Conservation (phyloP, 352 stramenopile genomes). For the Blastocystis hominis region DNA sequence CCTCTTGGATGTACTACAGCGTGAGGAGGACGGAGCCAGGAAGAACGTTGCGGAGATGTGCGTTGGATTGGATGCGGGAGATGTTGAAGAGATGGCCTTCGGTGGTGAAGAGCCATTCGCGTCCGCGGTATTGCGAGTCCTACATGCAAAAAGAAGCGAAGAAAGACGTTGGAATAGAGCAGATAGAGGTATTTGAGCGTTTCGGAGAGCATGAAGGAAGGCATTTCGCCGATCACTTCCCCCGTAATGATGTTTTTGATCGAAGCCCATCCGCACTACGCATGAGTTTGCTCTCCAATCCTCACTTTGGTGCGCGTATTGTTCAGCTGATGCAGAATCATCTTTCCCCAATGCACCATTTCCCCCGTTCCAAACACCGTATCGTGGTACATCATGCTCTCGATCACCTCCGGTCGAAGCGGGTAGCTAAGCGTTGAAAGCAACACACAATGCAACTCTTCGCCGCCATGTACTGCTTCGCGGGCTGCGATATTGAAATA, state of each 20-base stretch:
- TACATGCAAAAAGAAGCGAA: conserved; percentile 63
- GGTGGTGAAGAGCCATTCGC: conserved; percentile 86
- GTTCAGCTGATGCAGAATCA: conserved; percentile 55
- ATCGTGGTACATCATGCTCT: conserved; percentile 81
- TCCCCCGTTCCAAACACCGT: conserved; percentile 77
- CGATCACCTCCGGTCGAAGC: conserved; percentile 87
- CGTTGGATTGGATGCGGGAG: not conserved
- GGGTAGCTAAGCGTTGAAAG: conserved; percentile 68
- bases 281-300: conserved; percentile 44
- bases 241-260: conserved; percentile 74
- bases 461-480: not conserved
- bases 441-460: not conserved
- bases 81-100: conserved; percentile 83
- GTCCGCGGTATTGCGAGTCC: conserved; percentile 76
- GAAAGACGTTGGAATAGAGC: conserved; percentile 81
- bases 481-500: conserved; percentile 64
- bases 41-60: not conserved
- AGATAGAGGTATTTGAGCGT: conserved; percentile 98
- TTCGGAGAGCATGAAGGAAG: conserved; percentile 94
- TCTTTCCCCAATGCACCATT: conserved; percentile 64
- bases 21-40: not conserved
- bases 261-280: conserved; percentile 78
- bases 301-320: conserved; percentile 34
- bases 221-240: conserved; percentile 87
- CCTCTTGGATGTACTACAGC: conserved; percentile 12